Conservation (phyloP, 805 yeast species). For the Suhomyces sp. region DNA sequence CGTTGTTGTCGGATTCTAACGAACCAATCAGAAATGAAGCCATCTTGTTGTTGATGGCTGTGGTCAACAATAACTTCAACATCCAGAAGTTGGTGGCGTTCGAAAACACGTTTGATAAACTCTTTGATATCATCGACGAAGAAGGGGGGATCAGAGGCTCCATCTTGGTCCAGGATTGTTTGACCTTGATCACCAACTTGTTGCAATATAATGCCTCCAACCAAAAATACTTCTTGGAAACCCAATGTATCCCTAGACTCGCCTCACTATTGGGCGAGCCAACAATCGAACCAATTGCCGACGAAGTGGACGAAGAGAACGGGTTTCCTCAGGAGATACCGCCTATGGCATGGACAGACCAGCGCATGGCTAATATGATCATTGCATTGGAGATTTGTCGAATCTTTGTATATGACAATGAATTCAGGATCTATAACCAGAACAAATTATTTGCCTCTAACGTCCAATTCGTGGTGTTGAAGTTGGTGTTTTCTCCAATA, state of each 20-base stretch:
- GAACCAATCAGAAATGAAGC: slow-evolving; percentile 92
- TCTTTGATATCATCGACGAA: slow-evolving; percentile 75
- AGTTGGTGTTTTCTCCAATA: slow-evolving; percentile 65
- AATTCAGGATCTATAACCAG: slow-evolving; percentile 62
- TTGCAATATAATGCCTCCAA: slow-evolving; percentile 83
- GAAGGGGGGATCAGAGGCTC: slow-evolving; percentile 92
- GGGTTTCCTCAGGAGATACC: slow-evolving; percentile 16
- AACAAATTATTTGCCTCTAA: slow-evolving; percentile 56
- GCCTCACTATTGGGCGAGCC: slow-evolving; percentile 66
- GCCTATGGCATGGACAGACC: slow-evolving; percentile 73
- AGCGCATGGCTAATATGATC: slow-evolving; percentile 63
- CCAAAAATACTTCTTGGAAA: slow-evolving; percentile 84
- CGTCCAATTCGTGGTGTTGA: slow-evolving; percentile 61
- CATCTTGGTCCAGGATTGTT: slow-evolving; percentile 85
- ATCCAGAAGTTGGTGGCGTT: slow-evolving; percentile 93
- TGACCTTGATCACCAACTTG: slow-evolving; percentile 70
- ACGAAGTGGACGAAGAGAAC: slow-evolving; percentile 16
- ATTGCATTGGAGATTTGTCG: slow-evolving; percentile 71
- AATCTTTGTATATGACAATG: slow-evolving; percentile 74
- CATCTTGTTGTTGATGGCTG: slow-evolving; percentile 75
- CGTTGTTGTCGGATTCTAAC: slow-evolving; percentile 44
- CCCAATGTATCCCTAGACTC: slow-evolving; percentile 70
- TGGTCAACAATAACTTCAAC: slow-evolving; percentile 78
- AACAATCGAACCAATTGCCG: slow-evolving; percentile 38
- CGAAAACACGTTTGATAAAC: slow-evolving; percentile 83